Evolutionary conservation across 1,139 yeast genomes (phyloP), one percentile per base, ranked within the genome.

Genomic region (Lodderomyces parapsilosis): DNA sequence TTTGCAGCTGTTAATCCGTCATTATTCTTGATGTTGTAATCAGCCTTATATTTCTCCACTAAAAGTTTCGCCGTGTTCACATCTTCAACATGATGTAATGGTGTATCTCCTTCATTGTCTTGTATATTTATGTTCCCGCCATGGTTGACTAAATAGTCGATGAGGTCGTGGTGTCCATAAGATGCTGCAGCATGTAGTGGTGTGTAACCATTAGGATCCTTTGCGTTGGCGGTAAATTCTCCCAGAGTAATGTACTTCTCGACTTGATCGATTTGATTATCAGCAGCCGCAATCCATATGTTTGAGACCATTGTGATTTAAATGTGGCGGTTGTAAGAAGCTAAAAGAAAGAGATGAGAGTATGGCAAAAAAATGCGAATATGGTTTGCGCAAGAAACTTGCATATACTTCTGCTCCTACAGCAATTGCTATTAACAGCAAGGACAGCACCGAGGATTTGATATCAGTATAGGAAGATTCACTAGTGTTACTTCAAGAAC

Each of bases 171-270:
- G 58, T 93, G 93, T 5, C 94, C 94, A 60, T 93, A 93, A 1
- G 97, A 86, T 3, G 95, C 95, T 3, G 98, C 97, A 0, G 99
- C 99, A 62, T 93, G 99, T 23, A 93, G 76, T 10, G 98, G 95
- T 0, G 98, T 91, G 63, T 93, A 93, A 0, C 99, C 99, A 56
- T 90, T 89, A 1, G 89, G 86, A 60, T 93, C 99, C 52, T 84
- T 81, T 15, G 84, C 76, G 57, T 88, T 84, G 2, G 96, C 78
- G 1, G 81, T 71, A 49, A 71, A 74, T 11, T 66, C 58, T 0
- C 84, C 85, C 0, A 76, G 59, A 4, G 64, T 66, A 11, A 93
- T 64, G 45, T 73, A 70, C 9, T 72, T 57, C 50, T 80, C 76
- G 11, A 93, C 96, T 9, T 73, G 59, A 3, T 71, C 75, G 2